Evolutionary conservation across 768 basidiomycete genomes (phyloP), one percentile per base, ranked within the genome.

Genomic region (Lactarius tabidus): DNA sequence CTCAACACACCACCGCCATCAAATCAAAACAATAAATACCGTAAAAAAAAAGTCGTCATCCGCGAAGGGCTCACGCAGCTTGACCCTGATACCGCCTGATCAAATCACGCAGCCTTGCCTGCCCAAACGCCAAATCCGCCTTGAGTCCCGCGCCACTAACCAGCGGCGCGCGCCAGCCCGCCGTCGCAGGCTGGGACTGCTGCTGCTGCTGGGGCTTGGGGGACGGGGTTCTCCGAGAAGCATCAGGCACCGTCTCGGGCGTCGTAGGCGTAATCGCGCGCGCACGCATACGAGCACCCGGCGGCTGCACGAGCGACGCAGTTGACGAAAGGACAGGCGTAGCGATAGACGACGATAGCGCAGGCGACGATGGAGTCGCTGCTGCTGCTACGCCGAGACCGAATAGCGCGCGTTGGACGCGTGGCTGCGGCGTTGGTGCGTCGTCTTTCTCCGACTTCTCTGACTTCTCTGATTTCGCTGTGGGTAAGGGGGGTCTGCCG

Each of bases 81-180:
- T 71, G 74, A 55, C 79, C 78, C 75, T 93, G 90, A 72, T 91
- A 93, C 71, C 90, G 89, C 82, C 86, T 88, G 73, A 92, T 92
- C 67, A 92, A 77, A 75, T 91, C 90, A 62, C 89, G 78, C 69
- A 92, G 75, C 65, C 87, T 79, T 17, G 90, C 89, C 74, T 91
- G 87, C 17, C 90, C 90, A 76, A 91, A 91, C 12, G 84, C 87
- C 63, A 88, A 74, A 45, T 89, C 87, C 2, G 77, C 77, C 66
- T 68, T 68, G 7, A 67, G 56, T 3, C 64, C 63, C 14, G 35
- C 61, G 3, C 56, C 58, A 6, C 62, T 55, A 31, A 59, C 64
- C 3, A 62, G 55, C n/a, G 60, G 43, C 5, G 58, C 35, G 18
- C 62, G 58, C 18, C 60, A 52, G n/a, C 57, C 68, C 8, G 57